Percentiles rank a stretch among this genome's conserved stretches.
Evolutionary conservation across 192 early-diverging fungal species (phyloP).

Genomic region (Umbelopsis sp.): DNA sequence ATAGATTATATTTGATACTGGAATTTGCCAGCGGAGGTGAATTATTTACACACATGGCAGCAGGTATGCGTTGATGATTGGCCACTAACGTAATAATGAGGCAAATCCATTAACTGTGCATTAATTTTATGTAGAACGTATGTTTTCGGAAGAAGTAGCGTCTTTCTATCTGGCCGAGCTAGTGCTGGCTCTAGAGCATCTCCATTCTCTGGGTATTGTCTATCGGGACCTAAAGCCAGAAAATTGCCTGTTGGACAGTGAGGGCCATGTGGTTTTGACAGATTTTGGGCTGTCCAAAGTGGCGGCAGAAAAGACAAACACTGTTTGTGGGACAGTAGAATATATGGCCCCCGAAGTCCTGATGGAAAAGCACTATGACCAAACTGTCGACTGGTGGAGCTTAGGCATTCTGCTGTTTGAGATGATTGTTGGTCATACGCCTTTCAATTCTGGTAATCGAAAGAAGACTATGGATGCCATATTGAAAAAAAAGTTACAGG

Average conservation of each 20-base stretch:
- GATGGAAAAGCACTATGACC: constrained; percentile 62
- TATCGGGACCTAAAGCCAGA: constrained; percentile 83
- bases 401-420: constrained; percentile 87
- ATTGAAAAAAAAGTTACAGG: constrained; percentile 73
- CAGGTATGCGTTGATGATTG: constrained; percentile 48
- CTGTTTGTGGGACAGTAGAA: constrained; percentile 78
- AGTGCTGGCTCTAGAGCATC: constrained; percentile 80
- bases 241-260: constrained; percentile 67
- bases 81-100: not conserved
- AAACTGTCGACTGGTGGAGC: constrained; percentile 89
- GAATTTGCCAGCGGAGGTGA: constrained; percentile 91
- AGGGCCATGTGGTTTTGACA: constrained; percentile 86
- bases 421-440: constrained; percentile 87
- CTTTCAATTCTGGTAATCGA: constrained; percentile 79
- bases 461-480: constrained; percentile 86
- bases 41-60: constrained; percentile 82
- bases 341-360: constrained; percentile 74
- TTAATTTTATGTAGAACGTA: constrained; percentile 45
- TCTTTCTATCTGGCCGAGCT: constrained; percentile 89
- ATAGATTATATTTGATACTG: constrained; percentile 84
- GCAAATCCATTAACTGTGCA: not conserved
- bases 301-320: constrained; percentile 54
- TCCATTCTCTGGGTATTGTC: constrained; percentile 88
- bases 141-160: constrained; percentile 77
- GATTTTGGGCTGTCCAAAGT: constrained; percentile 91